A percentile compares a stretch with the other conserved stretches of the same genome.
These are phyloP conservation scores for Gastrodia elata DNA, from an alignment of 106 monocot species.

Conservation along the genomic window DNA sequence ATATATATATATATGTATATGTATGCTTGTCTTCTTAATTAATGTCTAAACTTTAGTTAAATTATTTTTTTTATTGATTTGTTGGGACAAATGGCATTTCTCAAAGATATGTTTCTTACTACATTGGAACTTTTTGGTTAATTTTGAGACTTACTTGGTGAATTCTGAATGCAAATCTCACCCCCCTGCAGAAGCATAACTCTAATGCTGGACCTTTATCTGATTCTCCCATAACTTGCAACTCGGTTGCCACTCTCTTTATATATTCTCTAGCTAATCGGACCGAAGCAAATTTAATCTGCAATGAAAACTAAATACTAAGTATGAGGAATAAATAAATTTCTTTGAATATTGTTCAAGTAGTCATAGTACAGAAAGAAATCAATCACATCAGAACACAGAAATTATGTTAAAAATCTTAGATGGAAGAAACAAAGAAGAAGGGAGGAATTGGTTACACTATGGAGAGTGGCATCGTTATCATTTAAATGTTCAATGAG, in stretches of 20 bases:
- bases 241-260: constrained; percentile 77
- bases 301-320: constrained; percentile 11
- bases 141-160: constrained; percentile 59
- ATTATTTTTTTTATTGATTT: too few species aligned
- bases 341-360: neutral
- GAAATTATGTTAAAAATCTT: too few species aligned
- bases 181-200: constrained; percentile 90
- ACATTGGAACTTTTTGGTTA: neutral
- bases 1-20: too few species aligned
- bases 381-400: too few species aligned
- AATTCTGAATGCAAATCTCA: constrained; percentile 93
- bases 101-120: neutral
- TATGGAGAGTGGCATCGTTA: too few species aligned
- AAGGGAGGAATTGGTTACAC: too few species aligned
- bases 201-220: constrained; percentile 82
- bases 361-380: neutral
- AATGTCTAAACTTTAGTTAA: too few species aligned
- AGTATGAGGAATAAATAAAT: neutral
- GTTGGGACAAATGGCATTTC: too few species aligned
- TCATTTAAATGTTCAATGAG: too few species aligned
- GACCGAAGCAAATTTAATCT: constrained; percentile 90
- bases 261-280: constrained; percentile 82
- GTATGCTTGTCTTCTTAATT: too few species aligned
- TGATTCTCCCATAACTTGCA: constrained; percentile 51
- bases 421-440: too few species aligned